phyloP scores from a whole-genome alignment of 108 stramenopile species.

The Nitzschia sp. region DNA sequence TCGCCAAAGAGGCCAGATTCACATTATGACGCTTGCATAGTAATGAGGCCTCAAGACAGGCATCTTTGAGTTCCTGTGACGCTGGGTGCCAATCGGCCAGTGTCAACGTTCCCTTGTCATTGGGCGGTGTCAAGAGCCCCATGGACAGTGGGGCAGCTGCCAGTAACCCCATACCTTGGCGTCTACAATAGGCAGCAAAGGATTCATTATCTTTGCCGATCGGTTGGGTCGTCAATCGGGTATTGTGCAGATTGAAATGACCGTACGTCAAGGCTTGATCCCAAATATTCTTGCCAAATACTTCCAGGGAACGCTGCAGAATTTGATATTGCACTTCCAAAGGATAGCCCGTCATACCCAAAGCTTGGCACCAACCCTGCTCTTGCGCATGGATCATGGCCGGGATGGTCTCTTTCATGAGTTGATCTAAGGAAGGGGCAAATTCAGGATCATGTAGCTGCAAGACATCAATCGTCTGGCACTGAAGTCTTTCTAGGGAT shows the following conservation, averaged over 20 bases:
- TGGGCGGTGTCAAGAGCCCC: constrained; percentile 81
- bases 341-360: constrained; percentile 93
- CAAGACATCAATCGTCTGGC: constrained; percentile 81
- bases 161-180: constrained; percentile 48
- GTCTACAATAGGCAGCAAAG: constrained; percentile 55
- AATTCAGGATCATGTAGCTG: constrained; percentile 95
- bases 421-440: constrained; percentile 58
- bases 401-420: constrained; percentile 82
- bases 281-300: constrained; percentile 45
- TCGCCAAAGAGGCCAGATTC: constrained; percentile 63
- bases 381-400: constrained; percentile 61
- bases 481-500: constrained; percentile 69
- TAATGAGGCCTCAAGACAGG: constrained; percentile 57
- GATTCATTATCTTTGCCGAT: constrained; percentile 21
- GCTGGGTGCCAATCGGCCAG: constrained; percentile 82
- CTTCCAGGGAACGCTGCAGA: constrained; percentile 51
- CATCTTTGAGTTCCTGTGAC: constrained; percentile 48
- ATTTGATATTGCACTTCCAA: constrained; percentile 82
- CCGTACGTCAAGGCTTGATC: constrained; percentile 87
- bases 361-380: constrained; percentile 66
- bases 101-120: background rate
- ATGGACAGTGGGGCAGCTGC: constrained; percentile 88
- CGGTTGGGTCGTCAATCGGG: constrained; percentile 43
- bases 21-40: constrained; percentile 47
- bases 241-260: constrained; percentile 85